A percentile compares a stretch with the other conserved stretches of the same genome.
Evolutionary conservation across 2,329 filamentous ascomycete genomes (phyloP).

Genomic region (Clonostachys byssicola): DNA sequence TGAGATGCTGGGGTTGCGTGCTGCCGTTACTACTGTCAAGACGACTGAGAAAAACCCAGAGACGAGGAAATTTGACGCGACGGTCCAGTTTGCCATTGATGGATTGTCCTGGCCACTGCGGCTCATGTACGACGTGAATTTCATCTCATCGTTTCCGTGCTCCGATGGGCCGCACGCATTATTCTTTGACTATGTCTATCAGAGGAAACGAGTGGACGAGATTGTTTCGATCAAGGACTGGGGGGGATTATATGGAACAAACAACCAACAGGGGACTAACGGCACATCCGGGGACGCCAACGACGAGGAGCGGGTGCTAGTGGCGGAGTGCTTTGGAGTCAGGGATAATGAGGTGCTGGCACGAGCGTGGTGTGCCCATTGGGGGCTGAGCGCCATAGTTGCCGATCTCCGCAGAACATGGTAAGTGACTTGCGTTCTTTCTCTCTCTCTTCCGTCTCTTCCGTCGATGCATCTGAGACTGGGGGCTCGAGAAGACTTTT

Average conservation of each 20-base stretch:
- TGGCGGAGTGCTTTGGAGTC: constrained; percentile 69
- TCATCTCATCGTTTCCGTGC: constrained; percentile 63
- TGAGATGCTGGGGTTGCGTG: constrained; percentile 59
- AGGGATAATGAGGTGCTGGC: constrained; percentile 73
- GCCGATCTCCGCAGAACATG: constrained; percentile 67
- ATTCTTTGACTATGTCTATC: constrained; percentile 67
- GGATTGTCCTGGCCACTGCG: constrained; percentile 60
- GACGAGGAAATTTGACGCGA: constrained; percentile 54
- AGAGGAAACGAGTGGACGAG: constrained; percentile 56
- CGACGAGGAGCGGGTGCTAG: constrained; percentile 63
- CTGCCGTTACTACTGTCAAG: constrained; percentile 10
- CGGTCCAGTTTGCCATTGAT: constrained; percentile 59
- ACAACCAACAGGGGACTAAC: neutral
- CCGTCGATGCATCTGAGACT: neutral
- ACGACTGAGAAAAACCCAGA: constrained; percentile 6
- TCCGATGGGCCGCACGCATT: constrained; percentile 61
- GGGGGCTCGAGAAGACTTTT: neutral
- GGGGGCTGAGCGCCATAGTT: constrained; percentile 67
- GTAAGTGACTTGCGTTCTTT: constrained; percentile 29
- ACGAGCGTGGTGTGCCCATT: constrained; percentile 73
- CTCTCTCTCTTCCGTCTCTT: neutral
- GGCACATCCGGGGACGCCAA: constrained; percentile 23
- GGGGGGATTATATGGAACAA: constrained; percentile 40
- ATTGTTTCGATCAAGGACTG: constrained; percentile 64
- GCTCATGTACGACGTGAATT: constrained; percentile 61